Conservation (phyloP, 306 rosid genomes). For the Erythrophleum fordii region DNA sequence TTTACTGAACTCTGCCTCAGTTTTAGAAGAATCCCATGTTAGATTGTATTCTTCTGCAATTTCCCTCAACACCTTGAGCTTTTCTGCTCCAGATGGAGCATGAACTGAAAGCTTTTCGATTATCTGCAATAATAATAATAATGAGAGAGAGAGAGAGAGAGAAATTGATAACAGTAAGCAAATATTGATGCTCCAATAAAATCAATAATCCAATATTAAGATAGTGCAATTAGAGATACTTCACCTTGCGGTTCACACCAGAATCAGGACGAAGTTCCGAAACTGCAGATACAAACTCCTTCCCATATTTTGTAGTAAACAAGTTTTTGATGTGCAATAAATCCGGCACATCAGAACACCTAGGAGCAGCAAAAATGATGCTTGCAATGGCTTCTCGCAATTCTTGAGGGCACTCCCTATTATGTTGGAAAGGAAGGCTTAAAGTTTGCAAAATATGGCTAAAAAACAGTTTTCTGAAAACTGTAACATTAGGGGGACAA, state of each 20-base stretch:
- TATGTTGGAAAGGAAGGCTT: constrained; percentile 35
- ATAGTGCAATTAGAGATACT: constrained; percentile 37
- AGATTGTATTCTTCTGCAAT: constrained; percentile 76
- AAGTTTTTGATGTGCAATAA: constrained; percentile 84
- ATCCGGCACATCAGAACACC: constrained; percentile 98
- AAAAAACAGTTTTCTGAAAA: constrained; percentile 25
- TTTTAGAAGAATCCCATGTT: constrained; percentile 84
- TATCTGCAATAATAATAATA: constrained; percentile 59
- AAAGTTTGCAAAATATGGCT: constrained; percentile 11
- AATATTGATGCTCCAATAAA: constrained; percentile 18
- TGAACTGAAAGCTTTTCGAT: constrained; percentile 90
- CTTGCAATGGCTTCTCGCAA: constrained; percentile 94
- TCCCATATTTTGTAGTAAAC: constrained; percentile 89
- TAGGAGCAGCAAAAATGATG: constrained; percentile 93
- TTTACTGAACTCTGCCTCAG: constrained; percentile 81
- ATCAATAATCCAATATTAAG: constrained; percentile 29
- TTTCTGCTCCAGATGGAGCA: constrained; percentile 77
- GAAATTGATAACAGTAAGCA: constrained; percentile 29
- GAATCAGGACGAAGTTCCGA: constrained; percentile 99
- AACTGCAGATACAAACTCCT: constrained; percentile 71
- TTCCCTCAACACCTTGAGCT: constrained; percentile 84
- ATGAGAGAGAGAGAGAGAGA: constrained; percentile 8
- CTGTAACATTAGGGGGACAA: background rate
- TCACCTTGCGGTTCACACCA: constrained; percentile 91
- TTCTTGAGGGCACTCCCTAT: constrained; percentile 92